A percentile compares a stretch with the other conserved stretches of the same genome.
phyloP scores from a whole-genome alignment of 75 land plant genomes.

The Ceratopteris richardii region DNA sequence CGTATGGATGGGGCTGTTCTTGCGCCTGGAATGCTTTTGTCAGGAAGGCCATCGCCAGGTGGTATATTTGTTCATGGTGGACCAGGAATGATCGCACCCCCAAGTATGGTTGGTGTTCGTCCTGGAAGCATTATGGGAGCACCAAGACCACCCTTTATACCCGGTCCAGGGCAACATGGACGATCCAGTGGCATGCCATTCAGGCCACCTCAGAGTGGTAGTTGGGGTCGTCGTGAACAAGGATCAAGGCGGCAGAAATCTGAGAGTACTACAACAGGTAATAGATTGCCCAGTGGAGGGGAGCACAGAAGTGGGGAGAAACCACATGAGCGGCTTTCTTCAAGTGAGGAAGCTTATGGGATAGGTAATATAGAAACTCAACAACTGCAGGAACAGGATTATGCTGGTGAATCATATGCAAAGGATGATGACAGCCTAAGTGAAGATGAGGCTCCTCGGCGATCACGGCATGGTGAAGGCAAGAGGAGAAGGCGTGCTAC shows the following conservation, averaged over 20 bases:
- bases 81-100: conserved; percentile 54
- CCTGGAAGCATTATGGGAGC: conserved; percentile 32
- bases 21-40: conserved; percentile 63
- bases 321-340: conserved; percentile 4
- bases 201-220: conserved; percentile 33
- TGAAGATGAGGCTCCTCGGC: conserved; percentile 91
- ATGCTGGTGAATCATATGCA: conserved; percentile 5
- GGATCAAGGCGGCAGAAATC: conserved; percentile 31
- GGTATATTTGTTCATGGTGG: conserved; percentile 45
- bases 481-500: conserved; percentile 65
- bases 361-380: conserved; percentile 4
- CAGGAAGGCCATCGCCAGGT: conserved; percentile 55
- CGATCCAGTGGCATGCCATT: conserved; percentile 56
- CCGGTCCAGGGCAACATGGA: conserved; percentile 30
- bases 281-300: conserved; percentile 29
- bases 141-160: conserved; percentile 51
- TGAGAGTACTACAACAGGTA: conserved; percentile 27
- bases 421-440: conserved; percentile 80
- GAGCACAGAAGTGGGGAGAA: conserved; percentile 39
- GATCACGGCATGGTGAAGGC: conserved; percentile 84
- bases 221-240: conserved; percentile 34
- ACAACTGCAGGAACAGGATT: not conserved
- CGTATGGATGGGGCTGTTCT: conserved; percentile 21
- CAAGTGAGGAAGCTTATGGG: conserved; percentile 17
- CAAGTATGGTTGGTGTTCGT: conserved; percentile 47